Base-by-base conservation (phyloP, 352 stramenopile genomes). In the Pythium guiyangense region DNA sequence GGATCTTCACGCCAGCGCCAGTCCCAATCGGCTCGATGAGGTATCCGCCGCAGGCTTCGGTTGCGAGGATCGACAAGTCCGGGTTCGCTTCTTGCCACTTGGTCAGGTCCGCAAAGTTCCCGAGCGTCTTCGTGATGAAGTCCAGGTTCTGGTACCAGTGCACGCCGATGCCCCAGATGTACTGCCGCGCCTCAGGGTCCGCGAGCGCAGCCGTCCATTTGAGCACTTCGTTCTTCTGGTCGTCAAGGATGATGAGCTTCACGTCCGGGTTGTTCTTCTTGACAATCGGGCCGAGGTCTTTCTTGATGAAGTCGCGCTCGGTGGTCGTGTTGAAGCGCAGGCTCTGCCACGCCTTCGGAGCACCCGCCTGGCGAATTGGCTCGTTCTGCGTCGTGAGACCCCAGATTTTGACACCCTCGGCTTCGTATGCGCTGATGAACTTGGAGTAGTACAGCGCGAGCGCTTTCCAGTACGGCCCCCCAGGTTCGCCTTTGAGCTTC, bases 121-220 rank as follows among this genome's bases (percentile, higher is more conserved):
- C 76, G 1, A 64, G 63, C 6, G 63, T 63, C 50, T 70, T 69
- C 9, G 70, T 50, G 49, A 76, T 57, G 29, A 88, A 84, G 54
- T 88, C 76, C 14, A 86, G 39, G 53, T 79, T 67, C 66, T 79
- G 79, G 71, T 95, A 93, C 85, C 88, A 97, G 67, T 97, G 89
- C 63, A 94, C 87, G 18, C 79, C 89, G 35, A 89, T 66, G 48
- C 89, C 89, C 9, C 81, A 77, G 8, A 97, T 67, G 59, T 93
- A 97, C 56, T 91, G 57, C 3, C 63, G 57, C 6, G 72, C 73
- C 12, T 90, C 79, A 0, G 65, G 54, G 40, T 88, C 74, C 15
- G 77, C 53, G 4, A 88, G 55, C 11, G 75, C 63, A 4, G 67
- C 67, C 25, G 77, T 59, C n/a, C 80, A 78, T 15, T 73, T 62